Percentiles rank a stretch among this genome's conserved stretches.
phyloP scores from a whole-genome alignment of 768 basidiomycete genomes.

The Leucosporidium yakuticum region DNA sequence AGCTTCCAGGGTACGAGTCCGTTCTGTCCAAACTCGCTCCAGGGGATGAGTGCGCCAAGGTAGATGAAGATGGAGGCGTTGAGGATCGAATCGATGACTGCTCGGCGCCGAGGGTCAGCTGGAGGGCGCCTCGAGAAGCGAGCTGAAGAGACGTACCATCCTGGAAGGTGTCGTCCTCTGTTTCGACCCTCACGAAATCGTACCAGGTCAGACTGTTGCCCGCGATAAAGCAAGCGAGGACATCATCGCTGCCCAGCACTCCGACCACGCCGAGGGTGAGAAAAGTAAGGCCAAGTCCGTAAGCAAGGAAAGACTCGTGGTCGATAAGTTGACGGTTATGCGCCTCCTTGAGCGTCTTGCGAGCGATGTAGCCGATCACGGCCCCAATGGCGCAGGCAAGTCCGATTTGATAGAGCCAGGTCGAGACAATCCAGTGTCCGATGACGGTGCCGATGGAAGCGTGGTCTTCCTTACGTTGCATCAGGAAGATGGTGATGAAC shows the following conservation, averaged over 20 bases:
- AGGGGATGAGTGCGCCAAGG: slow-evolving; percentile 45
- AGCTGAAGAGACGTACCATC: slow-evolving; percentile 31
- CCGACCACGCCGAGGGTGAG: slow-evolving; percentile 42
- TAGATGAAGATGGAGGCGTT: slow-evolving; percentile 42
- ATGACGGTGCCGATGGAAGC: slow-evolving; percentile 42
- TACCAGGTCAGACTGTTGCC: slow-evolving; percentile 36
- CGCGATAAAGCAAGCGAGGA: slow-evolving; percentile 45
- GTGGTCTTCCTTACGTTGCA: slow-evolving; percentile 35
- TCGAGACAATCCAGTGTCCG: slow-evolving; percentile 42
- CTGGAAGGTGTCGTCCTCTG: slow-evolving; percentile 38
- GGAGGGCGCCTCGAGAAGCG: slow-evolving; percentile 15
- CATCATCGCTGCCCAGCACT: slow-evolving; percentile 47
- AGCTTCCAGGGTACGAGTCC: slow-evolving; percentile 44
- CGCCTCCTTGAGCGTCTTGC: slow-evolving; percentile 42
- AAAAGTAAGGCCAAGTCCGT: slow-evolving; percentile 35
- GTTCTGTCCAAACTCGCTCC: slow-evolving; percentile 29
- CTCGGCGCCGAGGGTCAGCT: neutral
- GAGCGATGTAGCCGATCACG: slow-evolving; percentile 44
- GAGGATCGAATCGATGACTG: slow-evolving; percentile 25
- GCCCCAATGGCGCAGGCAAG: slow-evolving; percentile 43
- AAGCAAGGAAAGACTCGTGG: slow-evolving; percentile 44
- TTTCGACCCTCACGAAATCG: slow-evolving; percentile 29
- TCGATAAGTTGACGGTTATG: slow-evolving; percentile 42
- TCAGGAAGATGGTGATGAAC: slow-evolving; percentile 44
- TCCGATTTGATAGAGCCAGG: slow-evolving; percentile 44